Base-by-base conservation (phyloP, 2,329 filamentous ascomycete genomes). In the Bipolaris zeicola region DNA sequence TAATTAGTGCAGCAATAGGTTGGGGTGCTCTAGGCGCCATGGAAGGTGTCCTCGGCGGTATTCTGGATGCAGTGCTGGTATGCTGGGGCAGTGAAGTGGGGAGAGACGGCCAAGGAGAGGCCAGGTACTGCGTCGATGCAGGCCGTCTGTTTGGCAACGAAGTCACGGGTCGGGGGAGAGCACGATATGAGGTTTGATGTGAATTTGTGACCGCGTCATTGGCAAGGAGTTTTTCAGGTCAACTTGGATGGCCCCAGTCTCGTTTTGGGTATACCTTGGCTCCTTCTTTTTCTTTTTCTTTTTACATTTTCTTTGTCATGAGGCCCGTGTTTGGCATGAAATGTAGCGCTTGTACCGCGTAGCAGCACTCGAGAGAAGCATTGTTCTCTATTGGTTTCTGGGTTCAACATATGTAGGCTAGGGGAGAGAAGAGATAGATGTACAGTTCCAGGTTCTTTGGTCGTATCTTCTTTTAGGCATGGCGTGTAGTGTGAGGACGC, bases 11-110 rank as follows among this genome's bases (percentile, higher is more conserved):
- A 58, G 92, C 94, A 52, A 97, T 99, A 65, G 95, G 95, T 6
- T 99, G 95, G 88, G 92, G 91, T 5, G 88, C 98, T 1, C 81
- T 99, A 48, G 92, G 92, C 24, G 90, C 92, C 1, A 94, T 96
- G 84, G 93, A 96, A 73, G 90, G 92, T 13, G 89, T 96, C 16
- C 79, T 96, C 22, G 90, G 90, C 49, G 91, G 91, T 50, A 92
- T 96, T 50, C 85, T 96, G 4, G 92, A 96, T 76, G 92, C 90
- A 3, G 88, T 92, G 34, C 85, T 98, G 22, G 89, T 99, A 11
- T 99, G 95, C 80, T 98, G 96, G 85, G 92, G 91, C 24, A 96
- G 91, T 69, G 95, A 99, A 83, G 72, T 74, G 1, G 75, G 73
- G 2, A 57, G 61, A 3, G 69, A 74, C 49, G 72, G 89, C 77